Base-by-base conservation (phyloP, 2,329 filamentous ascomycete species). In the Apiospora rasikravindrae region DNA sequence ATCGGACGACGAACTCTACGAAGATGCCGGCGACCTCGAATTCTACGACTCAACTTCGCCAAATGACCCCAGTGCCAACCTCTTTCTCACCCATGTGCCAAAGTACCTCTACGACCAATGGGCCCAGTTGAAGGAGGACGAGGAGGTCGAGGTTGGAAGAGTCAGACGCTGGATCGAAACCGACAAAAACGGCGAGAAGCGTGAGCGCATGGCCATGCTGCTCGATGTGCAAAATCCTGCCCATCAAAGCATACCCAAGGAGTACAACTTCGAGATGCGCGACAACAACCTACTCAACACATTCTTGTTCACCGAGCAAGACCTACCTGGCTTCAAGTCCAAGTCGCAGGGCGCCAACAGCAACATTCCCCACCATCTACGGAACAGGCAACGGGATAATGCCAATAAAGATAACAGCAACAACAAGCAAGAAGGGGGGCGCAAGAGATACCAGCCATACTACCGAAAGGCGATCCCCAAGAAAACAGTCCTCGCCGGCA, bases 301-400 rank as follows among this genome's bases (percentile, higher is more conserved):
- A 26, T 97, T 93, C 80, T 86, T 98, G 71, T 99, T 99, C 80
- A 95, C 93, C 53, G 96, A 99, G 83, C 95, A 97, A 81, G 94
- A 98, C 78, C 88, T 98, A 29, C 93, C 95, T 0, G 94, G 94
- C 49, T 95, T 91, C 83, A 89, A 89, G 76, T 85, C 85, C 24
- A 88, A 87, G 80, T 88, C 88, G n/a, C 87, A 89, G 70, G 87
- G 88, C 11, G 83, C 88, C 4, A 88, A 86, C 64, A 87, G 86
- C 24, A 88, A 90, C 70, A 90, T 92, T 73, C 90, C 90, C 5
- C 83, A 86, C 6, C 87, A 89, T 47, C 83, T 92, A 37, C 78
- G 80, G 11, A 83, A 83, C 74, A 80, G 80, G 74, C 78, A 74
- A 72, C 79, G 80, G 76, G 73, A 80, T 76, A 77, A 78, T 83